Evolutionary conservation across 225 moss, liverwort and hornwort genomes (phyloP).

Genomic region (Physcomitrellopsis africana): DNA sequence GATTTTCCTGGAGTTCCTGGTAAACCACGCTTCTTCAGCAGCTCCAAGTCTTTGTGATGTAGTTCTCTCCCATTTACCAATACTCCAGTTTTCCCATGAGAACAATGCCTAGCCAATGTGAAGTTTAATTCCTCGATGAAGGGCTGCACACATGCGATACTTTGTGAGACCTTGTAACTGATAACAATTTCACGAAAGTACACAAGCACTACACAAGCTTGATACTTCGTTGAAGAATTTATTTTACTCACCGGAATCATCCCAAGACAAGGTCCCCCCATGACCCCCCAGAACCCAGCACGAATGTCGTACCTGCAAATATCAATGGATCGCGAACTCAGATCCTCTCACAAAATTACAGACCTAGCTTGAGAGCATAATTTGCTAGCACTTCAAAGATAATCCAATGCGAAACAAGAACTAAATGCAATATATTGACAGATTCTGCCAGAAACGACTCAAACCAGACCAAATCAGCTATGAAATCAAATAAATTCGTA

Average conservation of each 20-base stretch:
- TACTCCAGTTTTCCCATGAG: conserved; percentile 85
- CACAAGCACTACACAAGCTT: neutral
- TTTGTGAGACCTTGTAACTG: conserved; percentile 23
- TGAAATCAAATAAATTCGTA: neutral
- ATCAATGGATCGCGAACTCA: conserved; percentile 32
- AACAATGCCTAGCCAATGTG: conserved; percentile 78
- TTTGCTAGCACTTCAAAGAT: conserved; percentile 9
- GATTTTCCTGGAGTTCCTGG: conserved; percentile 69
- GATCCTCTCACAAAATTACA: conserved; percentile 14
- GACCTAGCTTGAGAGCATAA: conserved; percentile 7
- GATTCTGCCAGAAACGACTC: neutral
- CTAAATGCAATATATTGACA: neutral
- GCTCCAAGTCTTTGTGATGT: conserved; percentile 76
- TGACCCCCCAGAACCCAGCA: conserved; percentile 97
- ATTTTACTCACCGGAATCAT: conserved; percentile 87
- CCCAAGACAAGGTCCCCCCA: conserved; percentile 85
- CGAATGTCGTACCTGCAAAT: conserved; percentile 86
- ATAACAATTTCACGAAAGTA: neutral
- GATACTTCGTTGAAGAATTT: neutral
- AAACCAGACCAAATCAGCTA: neutral
- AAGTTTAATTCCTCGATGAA: conserved; percentile 86
- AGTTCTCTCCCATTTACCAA: conserved; percentile 97
- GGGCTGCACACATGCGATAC: conserved; percentile 60
- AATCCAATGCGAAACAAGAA: neutral
- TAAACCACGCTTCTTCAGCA: conserved; percentile 79